Conservation (phyloP, 352 stramenopile genomes). For the Phytopythium vexans region DNA sequence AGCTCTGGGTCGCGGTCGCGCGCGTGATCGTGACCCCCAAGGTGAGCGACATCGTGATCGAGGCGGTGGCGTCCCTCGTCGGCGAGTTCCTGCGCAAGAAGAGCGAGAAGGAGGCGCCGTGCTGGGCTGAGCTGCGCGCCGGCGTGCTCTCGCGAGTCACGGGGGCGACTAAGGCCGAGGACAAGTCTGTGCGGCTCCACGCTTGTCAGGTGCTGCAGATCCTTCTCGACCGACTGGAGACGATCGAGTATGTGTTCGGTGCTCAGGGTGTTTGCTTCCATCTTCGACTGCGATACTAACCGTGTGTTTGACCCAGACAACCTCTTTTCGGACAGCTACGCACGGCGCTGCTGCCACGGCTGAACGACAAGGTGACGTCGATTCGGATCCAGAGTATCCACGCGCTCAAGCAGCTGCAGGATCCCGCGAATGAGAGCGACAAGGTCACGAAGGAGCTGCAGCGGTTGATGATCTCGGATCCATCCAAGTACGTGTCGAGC, state of each 20-base stretch:
- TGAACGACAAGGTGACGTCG: conserved; percentile 58
- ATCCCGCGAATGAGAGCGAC: conserved; percentile 33
- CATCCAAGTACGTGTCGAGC: conserved; percentile 50
- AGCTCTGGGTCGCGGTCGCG: conserved; percentile 50
- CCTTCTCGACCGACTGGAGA: conserved; percentile 45
- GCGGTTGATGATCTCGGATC: conserved; percentile 64
- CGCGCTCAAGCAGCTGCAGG: conserved; percentile 59
- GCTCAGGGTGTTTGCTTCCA: background rate
- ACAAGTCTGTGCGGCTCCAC: conserved; percentile 50
- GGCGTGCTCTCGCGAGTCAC: conserved; percentile 48
- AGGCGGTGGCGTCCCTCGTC: conserved; percentile 49
- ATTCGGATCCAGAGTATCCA: conserved; percentile 63
- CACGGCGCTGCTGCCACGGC: conserved; percentile 38
- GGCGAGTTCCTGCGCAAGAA: conserved; percentile 38
- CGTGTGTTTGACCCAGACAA: conserved; percentile 19
- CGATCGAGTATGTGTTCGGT: conserved; percentile 40
- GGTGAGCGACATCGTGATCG: conserved; percentile 34
- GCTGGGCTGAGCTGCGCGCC: conserved; percentile 16
- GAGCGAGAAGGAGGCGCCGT: conserved; percentile 16
- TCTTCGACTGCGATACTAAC: background rate
- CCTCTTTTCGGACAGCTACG: conserved; percentile 31
- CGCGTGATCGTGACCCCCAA: conserved; percentile 48
- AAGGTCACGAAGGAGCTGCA: conserved; percentile 41
- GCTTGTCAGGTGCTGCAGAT: conserved; percentile 65
- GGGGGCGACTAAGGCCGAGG: conserved; percentile 52